A percentile compares a stretch with the other conserved stretches of the same genome.
These are phyloP conservation scores for Ulmus americana DNA, from an alignment of 331 rosid species.

Conservation along the genomic window DNA sequence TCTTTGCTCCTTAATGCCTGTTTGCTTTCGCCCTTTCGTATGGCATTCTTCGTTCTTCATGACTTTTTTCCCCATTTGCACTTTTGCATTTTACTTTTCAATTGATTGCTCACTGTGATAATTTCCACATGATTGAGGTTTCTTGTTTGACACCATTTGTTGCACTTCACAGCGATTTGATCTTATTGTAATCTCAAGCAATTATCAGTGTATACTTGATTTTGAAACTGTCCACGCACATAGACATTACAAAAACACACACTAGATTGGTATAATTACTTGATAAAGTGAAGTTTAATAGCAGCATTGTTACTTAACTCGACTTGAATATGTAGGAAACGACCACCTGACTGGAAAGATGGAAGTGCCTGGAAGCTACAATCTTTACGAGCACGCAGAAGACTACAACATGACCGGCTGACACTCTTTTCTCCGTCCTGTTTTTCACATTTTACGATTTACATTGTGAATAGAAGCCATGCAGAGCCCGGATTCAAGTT, in stretches of 20 bases:
- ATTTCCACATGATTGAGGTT: background rate
- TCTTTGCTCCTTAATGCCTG: background rate
- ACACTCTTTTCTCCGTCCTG: constrained; percentile 9
- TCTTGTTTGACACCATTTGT: background rate
- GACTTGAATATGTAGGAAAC: constrained; percentile 28
- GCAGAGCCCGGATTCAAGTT: background rate
- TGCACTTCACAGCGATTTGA: background rate
- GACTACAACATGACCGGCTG: constrained; percentile 35
- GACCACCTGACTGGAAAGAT: constrained; percentile 48
- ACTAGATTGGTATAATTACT: too few relatives aligned
- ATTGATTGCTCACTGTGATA: background rate
- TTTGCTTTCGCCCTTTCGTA: background rate
- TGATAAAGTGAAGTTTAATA: too few relatives aligned
- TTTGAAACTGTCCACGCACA: background rate
- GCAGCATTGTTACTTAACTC: background rate
- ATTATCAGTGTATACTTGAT: background rate
- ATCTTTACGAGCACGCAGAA: constrained; percentile 36
- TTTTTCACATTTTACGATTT: background rate
- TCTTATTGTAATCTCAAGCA: background rate
- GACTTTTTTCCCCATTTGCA: background rate
- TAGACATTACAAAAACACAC: too few relatives aligned
- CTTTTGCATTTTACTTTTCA: too few relatives aligned
- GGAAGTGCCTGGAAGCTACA: constrained; percentile 38
- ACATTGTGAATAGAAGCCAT: constrained; percentile 3
- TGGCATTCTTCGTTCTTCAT: background rate